Percentiles rank a stretch among this genome's conserved stretches.
Evolutionary conservation across 1,284 basidiomycete genomes (phyloP).

Genomic region (Papiliotrema flavescens): DNA sequence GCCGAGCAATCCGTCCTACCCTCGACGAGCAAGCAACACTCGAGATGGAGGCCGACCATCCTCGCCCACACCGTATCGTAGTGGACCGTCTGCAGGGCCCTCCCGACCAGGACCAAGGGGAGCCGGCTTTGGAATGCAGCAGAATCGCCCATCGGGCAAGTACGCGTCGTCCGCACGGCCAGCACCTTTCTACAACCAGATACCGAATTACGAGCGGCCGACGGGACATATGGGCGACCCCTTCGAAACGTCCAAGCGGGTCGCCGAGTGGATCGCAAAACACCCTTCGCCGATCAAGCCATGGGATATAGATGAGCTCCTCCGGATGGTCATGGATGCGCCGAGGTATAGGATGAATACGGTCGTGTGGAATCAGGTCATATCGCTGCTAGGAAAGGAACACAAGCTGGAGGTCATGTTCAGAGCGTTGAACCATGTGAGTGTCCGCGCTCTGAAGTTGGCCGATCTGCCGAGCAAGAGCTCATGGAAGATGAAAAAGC

Average conservation of each 20-base stretch:
- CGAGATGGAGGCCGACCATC: background rate
- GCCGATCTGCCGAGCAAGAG: background rate
- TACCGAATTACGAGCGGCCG: background rate
- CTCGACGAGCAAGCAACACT: background rate
- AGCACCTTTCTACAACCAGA: background rate
- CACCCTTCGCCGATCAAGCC: conserved; percentile 15
- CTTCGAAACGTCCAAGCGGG: conserved; percentile 11
- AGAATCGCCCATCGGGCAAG: background rate
- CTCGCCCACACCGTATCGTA: no score
- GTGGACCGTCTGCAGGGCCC: background rate
- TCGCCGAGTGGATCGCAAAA: conserved; percentile 23
- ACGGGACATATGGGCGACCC: conserved; percentile 2
- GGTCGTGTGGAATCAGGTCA: conserved; percentile 42
- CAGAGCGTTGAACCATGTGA: conserved; percentile 40
- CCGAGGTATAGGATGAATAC: conserved; percentile 30
- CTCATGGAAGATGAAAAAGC: conserved; percentile 45
- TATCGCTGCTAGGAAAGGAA: conserved; percentile 34
- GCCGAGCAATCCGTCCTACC: background rate
- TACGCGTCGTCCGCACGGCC: background rate
- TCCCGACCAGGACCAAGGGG: background rate
- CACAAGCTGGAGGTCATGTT: conserved; percentile 37
- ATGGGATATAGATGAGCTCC: conserved; percentile 22
- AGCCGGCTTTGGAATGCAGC: background rate
- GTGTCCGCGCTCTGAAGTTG: conserved; percentile 5
- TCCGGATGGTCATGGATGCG: conserved; percentile 24